These are phyloP conservation scores for Cyclotella choctawhatcheeana DNA, from an alignment of 108 stramenopile species.

Conservation along the genomic window DNA sequence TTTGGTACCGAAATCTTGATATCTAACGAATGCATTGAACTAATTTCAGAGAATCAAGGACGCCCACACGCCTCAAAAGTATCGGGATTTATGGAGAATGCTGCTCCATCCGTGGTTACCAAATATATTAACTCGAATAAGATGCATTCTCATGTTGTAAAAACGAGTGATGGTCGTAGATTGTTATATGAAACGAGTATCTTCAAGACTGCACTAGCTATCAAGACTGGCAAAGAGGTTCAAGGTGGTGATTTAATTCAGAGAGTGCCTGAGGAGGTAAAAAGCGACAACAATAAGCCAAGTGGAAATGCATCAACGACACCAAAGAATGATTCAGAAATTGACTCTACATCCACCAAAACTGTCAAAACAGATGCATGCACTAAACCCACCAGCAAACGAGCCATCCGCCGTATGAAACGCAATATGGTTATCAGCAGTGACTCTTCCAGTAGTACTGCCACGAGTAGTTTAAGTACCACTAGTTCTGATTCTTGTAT, in stretches of 20 bases:
- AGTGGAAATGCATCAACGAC: background rate
- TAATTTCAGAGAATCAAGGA: too few species aligned
- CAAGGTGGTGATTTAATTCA: background rate
- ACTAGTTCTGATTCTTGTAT: background rate
- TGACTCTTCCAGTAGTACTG: background rate
- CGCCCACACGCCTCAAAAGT: too few species aligned
- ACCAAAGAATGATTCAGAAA: background rate
- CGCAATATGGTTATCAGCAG: background rate
- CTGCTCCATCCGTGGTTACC: background rate
- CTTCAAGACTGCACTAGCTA: background rate
- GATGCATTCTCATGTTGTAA: background rate
- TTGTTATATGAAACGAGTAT: background rate
- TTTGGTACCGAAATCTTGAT: too few species aligned
- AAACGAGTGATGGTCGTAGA: background rate
- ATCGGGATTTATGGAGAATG: slow-evolving; percentile 6
- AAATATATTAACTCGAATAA: slow-evolving; percentile 12
- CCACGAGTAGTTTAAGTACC: background rate
- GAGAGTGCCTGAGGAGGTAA: background rate
- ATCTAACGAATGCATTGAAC: too few species aligned
- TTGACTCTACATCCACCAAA: background rate
- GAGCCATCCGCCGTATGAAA: background rate
- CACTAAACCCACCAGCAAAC: background rate
- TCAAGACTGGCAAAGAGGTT: slow-evolving; percentile 1
- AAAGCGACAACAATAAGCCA: background rate
- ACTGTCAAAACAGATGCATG: background rate